Conservation (phyloP, 1,284 basidiomycete genomes). For the Inonotus obliquus region DNA sequence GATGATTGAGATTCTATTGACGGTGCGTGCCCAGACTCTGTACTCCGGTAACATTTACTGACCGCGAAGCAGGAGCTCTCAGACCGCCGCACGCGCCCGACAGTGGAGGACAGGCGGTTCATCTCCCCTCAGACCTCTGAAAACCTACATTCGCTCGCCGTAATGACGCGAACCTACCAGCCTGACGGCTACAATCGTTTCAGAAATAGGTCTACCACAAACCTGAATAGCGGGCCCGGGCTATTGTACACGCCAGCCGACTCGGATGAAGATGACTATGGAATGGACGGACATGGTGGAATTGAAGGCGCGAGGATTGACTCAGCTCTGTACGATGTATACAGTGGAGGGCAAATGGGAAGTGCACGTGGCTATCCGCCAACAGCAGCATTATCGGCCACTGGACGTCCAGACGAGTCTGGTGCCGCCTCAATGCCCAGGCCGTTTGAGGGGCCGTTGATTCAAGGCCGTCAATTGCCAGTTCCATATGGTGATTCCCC, state of each 20-base stretch:
- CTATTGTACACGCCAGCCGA: conserved; percentile 3
- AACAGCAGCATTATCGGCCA: neutral
- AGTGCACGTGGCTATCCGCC: conserved; percentile 1
- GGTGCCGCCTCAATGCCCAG: neutral
- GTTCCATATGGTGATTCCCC: conserved; percentile 2
- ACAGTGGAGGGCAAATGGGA: conserved; percentile 1
- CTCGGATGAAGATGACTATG: conserved; percentile 15
- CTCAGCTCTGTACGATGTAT: conserved; percentile 17
- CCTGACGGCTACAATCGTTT: conserved; percentile 33
- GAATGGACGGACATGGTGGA: neutral
- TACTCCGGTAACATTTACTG: neutral
- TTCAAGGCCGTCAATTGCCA: conserved; percentile 1
- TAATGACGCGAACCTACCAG: conserved; percentile 47
- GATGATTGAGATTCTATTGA: conserved; percentile 65
- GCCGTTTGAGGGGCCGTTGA: neutral
- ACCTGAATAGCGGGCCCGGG: neutral
- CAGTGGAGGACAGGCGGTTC: conserved; percentile 47
- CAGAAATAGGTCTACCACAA: conserved; percentile 4
- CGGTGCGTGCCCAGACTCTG: conserved; percentile 38
- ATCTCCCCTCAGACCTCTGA: conserved; percentile 62
- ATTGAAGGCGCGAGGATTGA: conserved; percentile 16
- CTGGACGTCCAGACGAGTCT: neutral
- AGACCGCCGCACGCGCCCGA: conserved; percentile 54
- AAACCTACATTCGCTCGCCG: conserved; percentile 51
- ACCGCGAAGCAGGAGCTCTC: conserved; percentile 54